Conservation (phyloP, 495 filamentous ascomycete species). For the Xylaria castorea region DNA sequence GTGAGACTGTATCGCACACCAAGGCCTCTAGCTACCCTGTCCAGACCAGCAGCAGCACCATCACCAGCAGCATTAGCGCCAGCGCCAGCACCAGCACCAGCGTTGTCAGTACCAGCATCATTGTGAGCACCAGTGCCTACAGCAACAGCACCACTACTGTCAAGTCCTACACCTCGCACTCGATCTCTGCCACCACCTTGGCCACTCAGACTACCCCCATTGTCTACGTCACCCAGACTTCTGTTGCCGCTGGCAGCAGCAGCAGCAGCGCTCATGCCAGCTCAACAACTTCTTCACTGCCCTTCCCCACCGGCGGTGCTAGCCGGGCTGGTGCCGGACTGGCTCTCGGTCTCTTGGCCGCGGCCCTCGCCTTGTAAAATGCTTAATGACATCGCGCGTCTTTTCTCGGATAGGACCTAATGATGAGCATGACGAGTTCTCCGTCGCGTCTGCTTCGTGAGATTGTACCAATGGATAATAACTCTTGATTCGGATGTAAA, state of each 20-base stretch:
- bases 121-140: constrained; percentile 25
- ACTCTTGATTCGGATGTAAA: constrained; percentile 9
- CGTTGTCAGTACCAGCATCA: constrained; percentile 25
- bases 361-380: constrained; percentile 51
- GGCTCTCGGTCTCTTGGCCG: constrained; percentile 49
- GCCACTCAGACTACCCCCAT: constrained; percentile 10
- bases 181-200: not conserved
- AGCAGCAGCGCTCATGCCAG: constrained; percentile 26
- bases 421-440: constrained; percentile 1
- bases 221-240: constrained; percentile 7
- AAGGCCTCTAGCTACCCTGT: constrained; percentile 8
- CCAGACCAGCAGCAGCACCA: constrained; percentile 21
- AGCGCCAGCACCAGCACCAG: constrained; percentile 27
- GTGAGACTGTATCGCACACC: not conserved
- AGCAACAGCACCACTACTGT: constrained; percentile 3
- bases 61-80: constrained; percentile 25
- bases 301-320: constrained; percentile 42
- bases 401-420: constrained; percentile 1
- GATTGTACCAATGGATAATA: constrained; percentile 1
- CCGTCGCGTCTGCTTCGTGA: not conserved
- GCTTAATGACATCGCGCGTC: not conserved
- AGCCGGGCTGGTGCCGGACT: constrained; percentile 43
- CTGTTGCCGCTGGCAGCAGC: not conserved
- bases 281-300: constrained; percentile 24
- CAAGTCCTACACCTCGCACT: not conserved